Percentiles rank a stretch among this genome's conserved stretches.
Conservation (phyloP, 2,329 filamentous ascomycete genomes). For the Simplicillium sp. region DNA sequence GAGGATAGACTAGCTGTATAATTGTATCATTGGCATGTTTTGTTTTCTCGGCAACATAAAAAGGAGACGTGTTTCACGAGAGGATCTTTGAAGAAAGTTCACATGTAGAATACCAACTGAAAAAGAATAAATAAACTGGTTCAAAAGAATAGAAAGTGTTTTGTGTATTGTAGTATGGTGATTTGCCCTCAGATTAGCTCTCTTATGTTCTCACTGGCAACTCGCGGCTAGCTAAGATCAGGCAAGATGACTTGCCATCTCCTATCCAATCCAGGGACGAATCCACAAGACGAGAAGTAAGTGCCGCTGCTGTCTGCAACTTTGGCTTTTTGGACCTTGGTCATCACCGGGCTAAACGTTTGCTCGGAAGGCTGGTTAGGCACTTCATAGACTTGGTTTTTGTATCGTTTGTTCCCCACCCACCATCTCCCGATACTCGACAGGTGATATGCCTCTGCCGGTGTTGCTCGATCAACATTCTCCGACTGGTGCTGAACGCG, state of each 20-base stretch:
- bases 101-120: slow-evolving; percentile 1
- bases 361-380: not conserved
- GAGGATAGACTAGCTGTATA: not conserved
- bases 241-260: not conserved
- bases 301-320: slow-evolving; percentile 29
- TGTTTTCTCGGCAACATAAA: not conserved
- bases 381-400: not conserved
- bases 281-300: not conserved
- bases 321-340: slow-evolving; percentile 48
- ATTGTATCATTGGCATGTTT: not conserved
- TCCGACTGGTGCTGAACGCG: slow-evolving; percentile 10
- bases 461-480: not conserved
- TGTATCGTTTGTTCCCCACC: slow-evolving; percentile 6
- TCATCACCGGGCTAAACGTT: slow-evolving; percentile 35
- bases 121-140: not conserved
- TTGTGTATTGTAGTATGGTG: not conserved
- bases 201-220: slow-evolving; percentile 45
- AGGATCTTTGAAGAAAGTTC: not conserved
- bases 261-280: not conserved
- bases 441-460: slow-evolving; percentile 7
- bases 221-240: slow-evolving; percentile 17
- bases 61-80: not conserved
- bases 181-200: slow-evolving; percentile 45
- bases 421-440: slow-evolving; percentile 6
- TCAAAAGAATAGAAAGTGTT: slow-evolving; percentile 4